Conservation (phyloP, 1,284 basidiomycete species). For the Naganishia sp. region DNA sequence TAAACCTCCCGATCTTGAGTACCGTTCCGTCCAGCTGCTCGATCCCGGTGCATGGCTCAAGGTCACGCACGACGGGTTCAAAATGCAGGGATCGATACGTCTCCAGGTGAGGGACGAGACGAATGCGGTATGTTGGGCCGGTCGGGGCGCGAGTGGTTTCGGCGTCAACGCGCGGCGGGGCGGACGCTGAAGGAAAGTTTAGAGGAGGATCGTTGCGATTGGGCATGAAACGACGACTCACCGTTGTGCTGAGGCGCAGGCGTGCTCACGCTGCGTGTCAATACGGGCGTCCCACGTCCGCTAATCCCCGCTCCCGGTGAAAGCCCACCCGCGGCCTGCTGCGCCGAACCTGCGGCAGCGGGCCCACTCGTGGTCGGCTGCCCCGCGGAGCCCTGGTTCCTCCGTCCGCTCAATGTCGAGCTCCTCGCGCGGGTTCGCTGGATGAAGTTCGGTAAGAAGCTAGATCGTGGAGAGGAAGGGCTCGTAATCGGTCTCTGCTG, state of each 20-base stretch:
- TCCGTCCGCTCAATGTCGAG: constrained; percentile 42
- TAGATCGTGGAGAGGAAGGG: constrained; percentile 45
- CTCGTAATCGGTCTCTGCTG: constrained; percentile 24
- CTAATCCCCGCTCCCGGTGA: not conserved
- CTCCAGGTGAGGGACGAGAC: constrained; percentile 93
- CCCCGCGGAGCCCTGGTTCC: constrained; percentile 31
- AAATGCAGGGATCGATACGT: constrained; percentile 85
- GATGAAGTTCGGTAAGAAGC: constrained; percentile 52
- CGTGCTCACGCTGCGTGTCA: constrained; percentile 45
- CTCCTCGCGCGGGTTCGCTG: constrained; percentile 46
- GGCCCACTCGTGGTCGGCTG: too few relatives aligned
- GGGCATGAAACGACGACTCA: not conserved
- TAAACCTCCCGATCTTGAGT: constrained; percentile 88
- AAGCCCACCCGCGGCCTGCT: constrained; percentile 35
- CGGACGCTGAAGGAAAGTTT: not conserved
- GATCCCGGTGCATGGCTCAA: constrained; percentile 18
- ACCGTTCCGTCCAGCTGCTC: constrained; percentile 51
- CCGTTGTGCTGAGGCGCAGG: constrained; percentile 33
- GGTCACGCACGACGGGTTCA: constrained; percentile 84
- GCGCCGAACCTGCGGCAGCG: constrained; percentile 23
- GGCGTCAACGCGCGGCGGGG: not conserved
- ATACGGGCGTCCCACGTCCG: constrained; percentile 34
- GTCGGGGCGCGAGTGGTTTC: not conserved
- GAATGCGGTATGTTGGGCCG: constrained; percentile 57
- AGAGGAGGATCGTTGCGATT: not conserved